Base-by-base conservation (phyloP, 108 stramenopile genomes). In the Skeletonema costatum region DNA sequence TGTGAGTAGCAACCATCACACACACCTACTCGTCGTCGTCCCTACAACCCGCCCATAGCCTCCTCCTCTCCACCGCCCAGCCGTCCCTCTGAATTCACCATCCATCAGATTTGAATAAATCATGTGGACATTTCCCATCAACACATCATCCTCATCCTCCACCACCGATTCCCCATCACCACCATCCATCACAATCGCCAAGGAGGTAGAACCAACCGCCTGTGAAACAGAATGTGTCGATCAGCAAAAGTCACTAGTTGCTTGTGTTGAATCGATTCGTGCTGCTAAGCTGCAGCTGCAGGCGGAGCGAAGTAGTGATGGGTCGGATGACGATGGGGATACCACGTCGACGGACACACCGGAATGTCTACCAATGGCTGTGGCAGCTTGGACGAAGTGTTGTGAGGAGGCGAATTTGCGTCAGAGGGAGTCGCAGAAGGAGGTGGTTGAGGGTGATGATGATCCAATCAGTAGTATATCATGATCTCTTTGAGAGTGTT, bases 301-400 rank as follows among this genome's bases (percentile, higher is more conserved):
- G 11, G 35, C 19, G 3, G 32, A 44, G 17, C 67, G 38, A 38
- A 41, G 11, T 60, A 41, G 11, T 60, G 14, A 70, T 30, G 70
- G 31, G 11, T n/a, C n/a, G n/a, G 58, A 5, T 33, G 65, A 2
- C 41, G 32, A 21, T 64, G 60, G 50, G 30, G 29, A 13, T 35
- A 41, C 51, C 5, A 69, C 60, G 16, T 29, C 53, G 25, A 56
- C 53, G 17, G 19, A n/a, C 58, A 60, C 61, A 5, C 64, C 73
- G 14, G 30, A 66, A 19, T 82, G 81, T 60, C 38, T 82, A 9
- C 44, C 66, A 12, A 32, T 58, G 53, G 76, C 81, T 12, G 77
- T 82, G 56, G 72, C 72, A 36, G 81, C 81, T 44, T 82, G 81
- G 81, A 82, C 81, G 16, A 78, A 38, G 72, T 82, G 81, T 21